Percentiles rank a stretch among this genome's conserved stretches.
These are phyloP conservation scores for Phaseolus lunatus DNA, from an alignment of 306 rosid genomes.

Conservation along the genomic window DNA sequence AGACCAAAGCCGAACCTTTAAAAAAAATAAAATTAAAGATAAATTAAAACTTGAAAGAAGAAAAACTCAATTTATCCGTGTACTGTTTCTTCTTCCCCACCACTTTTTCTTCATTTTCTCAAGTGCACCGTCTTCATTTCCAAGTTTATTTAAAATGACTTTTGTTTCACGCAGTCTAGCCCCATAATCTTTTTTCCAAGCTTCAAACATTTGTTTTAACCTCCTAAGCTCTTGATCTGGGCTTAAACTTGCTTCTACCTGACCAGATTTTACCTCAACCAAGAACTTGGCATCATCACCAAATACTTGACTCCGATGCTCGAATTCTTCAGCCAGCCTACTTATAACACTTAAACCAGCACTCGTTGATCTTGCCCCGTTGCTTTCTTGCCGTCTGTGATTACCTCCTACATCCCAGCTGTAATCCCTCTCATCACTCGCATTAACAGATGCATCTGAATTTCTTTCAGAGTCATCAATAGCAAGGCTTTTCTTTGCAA, in stretches of 20 bases:
- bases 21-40: background rate
- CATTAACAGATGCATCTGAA: conserved; percentile 88
- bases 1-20: conserved; percentile 37
- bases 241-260: conserved; percentile 84
- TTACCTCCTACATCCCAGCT: conserved; percentile 80
- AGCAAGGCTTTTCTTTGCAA: conserved; percentile 95
- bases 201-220: conserved; percentile 92
- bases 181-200: conserved; percentile 93
- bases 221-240: conserved; percentile 93
- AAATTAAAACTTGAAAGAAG: background rate
- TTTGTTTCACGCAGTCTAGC: conserved; percentile 86
- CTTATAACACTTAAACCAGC: conserved; percentile 90
- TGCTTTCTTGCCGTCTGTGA: conserved; percentile 75
- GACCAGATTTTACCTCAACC: conserved; percentile 97
- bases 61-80: conserved; percentile 64
- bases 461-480: conserved; percentile 89
- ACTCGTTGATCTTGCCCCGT: conserved; percentile 81
- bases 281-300: conserved; percentile 96
- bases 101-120: conserved; percentile 81
- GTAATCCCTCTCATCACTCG: conserved; percentile 78
- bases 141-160: conserved; percentile 79
- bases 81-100: conserved; percentile 98
- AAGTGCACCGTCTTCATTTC: conserved; percentile 69
- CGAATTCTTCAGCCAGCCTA: conserved; percentile 87
- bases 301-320: conserved; percentile 96